These are phyloP conservation scores for Echium plantagineum DNA, from an alignment of 257 asterid genomes.

Conservation along the genomic window DNA sequence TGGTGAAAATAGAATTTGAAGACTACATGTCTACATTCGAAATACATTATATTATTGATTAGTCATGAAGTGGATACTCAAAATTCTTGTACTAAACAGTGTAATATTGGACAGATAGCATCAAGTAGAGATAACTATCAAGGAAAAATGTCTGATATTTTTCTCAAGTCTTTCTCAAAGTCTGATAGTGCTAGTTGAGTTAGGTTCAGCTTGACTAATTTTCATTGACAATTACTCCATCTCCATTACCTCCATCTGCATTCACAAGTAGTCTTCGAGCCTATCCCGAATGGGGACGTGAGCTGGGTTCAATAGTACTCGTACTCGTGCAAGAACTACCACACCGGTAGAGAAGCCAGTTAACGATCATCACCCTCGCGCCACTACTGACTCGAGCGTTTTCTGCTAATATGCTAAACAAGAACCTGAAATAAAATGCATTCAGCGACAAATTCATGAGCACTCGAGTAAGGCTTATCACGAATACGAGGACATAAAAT, in stretches of 20 bases:
- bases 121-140: no score
- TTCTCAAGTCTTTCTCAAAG: neutral
- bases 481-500: no score
- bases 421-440: no score
- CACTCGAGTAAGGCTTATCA: no score
- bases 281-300: neutral
- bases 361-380: no score
- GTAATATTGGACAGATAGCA: neutral
- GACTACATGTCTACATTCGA: neutral
- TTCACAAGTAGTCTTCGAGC: neutral
- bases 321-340: no score
- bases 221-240: neutral
- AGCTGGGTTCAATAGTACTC: no score
- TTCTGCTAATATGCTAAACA: no score
- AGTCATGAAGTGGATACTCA: neutral
- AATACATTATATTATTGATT: neutral
- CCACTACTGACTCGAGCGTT: no score
- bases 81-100: neutral
- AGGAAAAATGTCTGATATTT: neutral
- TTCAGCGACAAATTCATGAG: no score
- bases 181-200: neutral
- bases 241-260: neutral
- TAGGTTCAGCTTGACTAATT: neutral
- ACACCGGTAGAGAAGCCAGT: no score
- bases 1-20: no score